Percentiles rank a stretch among this genome's conserved stretches.
Evolutionary conservation across 1,284 basidiomycete genomes (phyloP).

Genomic region (Retiboletus fuscus): DNA sequence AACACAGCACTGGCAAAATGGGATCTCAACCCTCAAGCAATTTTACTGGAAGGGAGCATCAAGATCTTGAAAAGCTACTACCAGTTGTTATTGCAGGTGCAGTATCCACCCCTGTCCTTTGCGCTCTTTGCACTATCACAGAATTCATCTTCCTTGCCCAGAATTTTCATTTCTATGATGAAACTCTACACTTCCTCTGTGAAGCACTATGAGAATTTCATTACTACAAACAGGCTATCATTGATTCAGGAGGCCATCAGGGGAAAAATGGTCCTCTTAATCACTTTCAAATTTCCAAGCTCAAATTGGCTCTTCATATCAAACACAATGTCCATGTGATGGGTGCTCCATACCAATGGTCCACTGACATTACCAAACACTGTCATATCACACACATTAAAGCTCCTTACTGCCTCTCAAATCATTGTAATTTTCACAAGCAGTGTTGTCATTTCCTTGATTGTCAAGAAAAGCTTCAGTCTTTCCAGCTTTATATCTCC

Average conservation of each 20-base stretch:
- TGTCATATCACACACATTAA: slow-evolving; percentile 29
- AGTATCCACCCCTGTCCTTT: background rate
- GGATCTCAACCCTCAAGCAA: background rate
- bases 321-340: background rate
- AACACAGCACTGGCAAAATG: background rate
- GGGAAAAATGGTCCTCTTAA: slow-evolving; percentile 27
- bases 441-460: slow-evolving; percentile 25
- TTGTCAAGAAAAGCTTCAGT: slow-evolving; percentile 19
- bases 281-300: slow-evolving; percentile 32
- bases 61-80: background rate
- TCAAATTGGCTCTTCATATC: slow-evolving; percentile 18
- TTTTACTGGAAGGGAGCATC: background rate
- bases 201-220: slow-evolving; percentile 31
- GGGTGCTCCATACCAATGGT: slow-evolving; percentile 29
- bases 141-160: slow-evolving; percentile 37
- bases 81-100: background rate
- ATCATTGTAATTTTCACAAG: slow-evolving; percentile 12
- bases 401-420: background rate
- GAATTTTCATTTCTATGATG: background rate
- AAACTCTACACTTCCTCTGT: slow-evolving; percentile 15
- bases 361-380: slow-evolving; percentile 15
- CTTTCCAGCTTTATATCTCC: slow-evolving; percentile 18
- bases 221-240: slow-evolving; percentile 21
- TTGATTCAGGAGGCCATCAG: slow-evolving; percentile 12
- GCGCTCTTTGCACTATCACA: slow-evolving; percentile 23